Conservation (phyloP, 371 early-diverging fungal species). For the Rhizopus sp. region DNA sequence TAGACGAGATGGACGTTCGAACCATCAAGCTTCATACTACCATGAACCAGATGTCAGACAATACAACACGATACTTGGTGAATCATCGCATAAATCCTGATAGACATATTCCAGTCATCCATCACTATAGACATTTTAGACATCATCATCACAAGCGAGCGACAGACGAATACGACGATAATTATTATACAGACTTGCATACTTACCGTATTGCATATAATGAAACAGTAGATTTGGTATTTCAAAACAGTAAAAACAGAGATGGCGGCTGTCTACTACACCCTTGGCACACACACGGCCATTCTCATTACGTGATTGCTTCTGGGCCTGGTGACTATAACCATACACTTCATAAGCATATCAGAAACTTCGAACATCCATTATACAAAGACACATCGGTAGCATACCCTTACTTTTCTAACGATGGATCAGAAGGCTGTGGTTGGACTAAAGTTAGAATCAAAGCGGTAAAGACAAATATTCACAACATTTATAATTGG, state of each 20-base stretch:
- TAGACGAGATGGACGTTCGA: constrained; percentile 24
- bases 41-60: constrained; percentile 12
- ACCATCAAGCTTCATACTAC: constrained; percentile 28
- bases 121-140: background rate
- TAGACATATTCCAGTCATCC: background rate
- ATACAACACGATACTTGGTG: constrained; percentile 33
- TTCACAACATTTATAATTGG: background rate
- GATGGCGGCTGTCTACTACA: constrained; percentile 35
- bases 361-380: constrained; percentile 33
- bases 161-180: constrained; percentile 8
- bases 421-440: constrained; percentile 27
- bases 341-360: constrained; percentile 24
- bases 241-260: constrained; percentile 29
- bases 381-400: constrained; percentile 33
- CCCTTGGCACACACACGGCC: constrained; percentile 54
- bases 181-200: constrained; percentile 16
- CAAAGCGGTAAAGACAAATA: constrained; percentile 26
- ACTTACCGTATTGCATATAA: constrained; percentile 30
- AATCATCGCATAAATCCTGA: constrained; percentile 26
- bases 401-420: constrained; percentile 36
- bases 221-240: constrained; percentile 41
- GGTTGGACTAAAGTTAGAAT: constrained; percentile 46
- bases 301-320: constrained; percentile 44
- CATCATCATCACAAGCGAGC: background rate
- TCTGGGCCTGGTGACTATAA: constrained; percentile 39